A percentile compares a stretch with the other conserved stretches of the same genome.
Evolutionary conservation across 2,329 filamentous ascomycete species (phyloP).

Genomic region (Diaporthe citriasiana): DNA sequence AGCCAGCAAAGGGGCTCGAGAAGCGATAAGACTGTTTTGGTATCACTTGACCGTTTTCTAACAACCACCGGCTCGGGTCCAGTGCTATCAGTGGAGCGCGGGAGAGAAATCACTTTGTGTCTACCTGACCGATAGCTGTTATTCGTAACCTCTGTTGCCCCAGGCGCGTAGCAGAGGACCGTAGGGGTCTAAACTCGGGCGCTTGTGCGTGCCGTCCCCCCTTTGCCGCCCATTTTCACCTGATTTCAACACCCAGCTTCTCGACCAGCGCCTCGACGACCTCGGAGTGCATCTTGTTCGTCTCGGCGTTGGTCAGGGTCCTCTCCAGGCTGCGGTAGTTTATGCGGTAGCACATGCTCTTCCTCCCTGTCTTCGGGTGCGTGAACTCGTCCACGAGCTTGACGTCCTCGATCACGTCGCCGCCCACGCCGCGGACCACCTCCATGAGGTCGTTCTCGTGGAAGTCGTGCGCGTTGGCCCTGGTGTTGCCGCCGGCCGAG

Average conservation of each 20-base stretch:
- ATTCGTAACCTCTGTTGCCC: neutral
- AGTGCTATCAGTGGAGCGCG: neutral
- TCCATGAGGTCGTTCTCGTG: constrained; percentile 99
- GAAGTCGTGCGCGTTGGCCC: constrained; percentile 66
- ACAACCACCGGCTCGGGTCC: neutral
- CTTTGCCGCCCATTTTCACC: constrained; percentile 61
- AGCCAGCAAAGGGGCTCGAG: neutral
- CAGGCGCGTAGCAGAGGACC: neutral
- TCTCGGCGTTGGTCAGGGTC: constrained; percentile 87
- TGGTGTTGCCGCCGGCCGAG: constrained; percentile 61
- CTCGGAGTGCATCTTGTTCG: constrained; percentile 80
- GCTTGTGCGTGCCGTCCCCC: neutral
- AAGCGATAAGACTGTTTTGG: neutral
- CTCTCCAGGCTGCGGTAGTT: constrained; percentile 94
- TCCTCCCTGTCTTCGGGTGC: constrained; percentile 86
- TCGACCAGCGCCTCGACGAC: constrained; percentile 76
- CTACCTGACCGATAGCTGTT: neutral
- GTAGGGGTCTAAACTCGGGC: neutral
- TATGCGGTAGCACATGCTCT: constrained; percentile 91
- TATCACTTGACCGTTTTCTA: neutral
- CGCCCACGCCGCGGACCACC: constrained; percentile 85
- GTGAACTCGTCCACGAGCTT: constrained; percentile 86
- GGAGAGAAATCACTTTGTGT: neutral
- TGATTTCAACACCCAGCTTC: constrained; percentile 83
- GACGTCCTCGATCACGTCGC: constrained; percentile 91